Conservation (phyloP, 2,329 filamentous ascomycete species). For the Raffaelea albimanens region DNA sequence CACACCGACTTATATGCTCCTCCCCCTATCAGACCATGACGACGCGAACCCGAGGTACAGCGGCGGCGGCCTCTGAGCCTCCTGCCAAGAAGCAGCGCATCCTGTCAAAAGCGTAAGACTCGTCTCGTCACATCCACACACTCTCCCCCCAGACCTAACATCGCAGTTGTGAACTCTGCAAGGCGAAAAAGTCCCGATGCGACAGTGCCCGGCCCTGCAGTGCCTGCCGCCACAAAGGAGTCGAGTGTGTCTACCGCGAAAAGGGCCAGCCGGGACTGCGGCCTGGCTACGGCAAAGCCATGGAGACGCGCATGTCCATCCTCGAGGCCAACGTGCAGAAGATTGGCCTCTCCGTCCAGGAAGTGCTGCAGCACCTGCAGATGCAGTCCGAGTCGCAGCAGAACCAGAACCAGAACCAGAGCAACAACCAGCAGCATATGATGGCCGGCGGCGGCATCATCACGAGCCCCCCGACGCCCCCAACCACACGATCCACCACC, state of each 20-base stretch:
- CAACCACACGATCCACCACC: too few species aligned
- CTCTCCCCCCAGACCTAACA: background rate
- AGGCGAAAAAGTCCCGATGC: slow-evolving; percentile 10
- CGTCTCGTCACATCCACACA: background rate
- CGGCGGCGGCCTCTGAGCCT: background rate
- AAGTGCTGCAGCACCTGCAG: slow-evolving; percentile 4
- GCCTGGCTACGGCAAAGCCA: slow-evolving; percentile 10
- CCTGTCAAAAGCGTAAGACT: slow-evolving; percentile 1
- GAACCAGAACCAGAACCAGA: too few species aligned
- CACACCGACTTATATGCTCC: too few species aligned
- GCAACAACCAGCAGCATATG: too few species aligned
- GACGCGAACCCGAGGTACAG: too few species aligned
- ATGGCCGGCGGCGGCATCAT: too few species aligned
- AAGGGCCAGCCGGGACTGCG: slow-evolving; percentile 10
- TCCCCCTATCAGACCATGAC: too few species aligned
- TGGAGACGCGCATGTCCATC: slow-evolving; percentile 7
- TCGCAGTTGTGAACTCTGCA: slow-evolving; percentile 9
- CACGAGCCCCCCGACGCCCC: too few species aligned
- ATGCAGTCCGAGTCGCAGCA: background rate
- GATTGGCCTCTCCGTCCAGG: slow-evolving; percentile 6
- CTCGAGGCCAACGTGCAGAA: slow-evolving; percentile 7
- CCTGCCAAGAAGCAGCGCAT: background rate
- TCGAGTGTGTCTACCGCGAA: slow-evolving; percentile 8
- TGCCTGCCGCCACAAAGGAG: slow-evolving; percentile 7
- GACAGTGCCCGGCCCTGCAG: slow-evolving; percentile 9